Base-by-base conservation (phyloP, 2,329 filamentous ascomycete genomes). In the Trichoderma oligosporum region DNA sequence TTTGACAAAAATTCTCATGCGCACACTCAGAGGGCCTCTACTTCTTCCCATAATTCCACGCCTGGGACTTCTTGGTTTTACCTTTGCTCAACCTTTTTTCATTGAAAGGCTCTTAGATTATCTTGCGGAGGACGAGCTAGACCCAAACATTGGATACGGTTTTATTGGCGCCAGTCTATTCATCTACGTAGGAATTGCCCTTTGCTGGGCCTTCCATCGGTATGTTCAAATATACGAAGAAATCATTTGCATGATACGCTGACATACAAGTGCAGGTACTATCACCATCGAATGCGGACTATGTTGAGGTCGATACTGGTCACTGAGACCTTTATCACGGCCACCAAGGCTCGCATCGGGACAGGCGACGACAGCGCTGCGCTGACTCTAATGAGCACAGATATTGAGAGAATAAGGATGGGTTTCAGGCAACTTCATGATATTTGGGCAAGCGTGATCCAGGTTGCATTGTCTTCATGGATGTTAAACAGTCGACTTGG, bases 351-450 rank as follows among this genome's bases (percentile, higher is more conserved):
- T n/a, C 67, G 68, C 5, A 56, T 71, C 4, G 67, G 66, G 0
- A 62, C 66, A 0, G 65, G 70, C 4, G 71, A 74, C 36, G 71
- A 76, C 11, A 68, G 71, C 3, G 72, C 74, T 0, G 70, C 75
- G 0, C 60, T 79, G 45, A 78, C 77, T 0, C 67, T 79, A 4
- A 80, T 80, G 76, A 76, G 71, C 57, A 71, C 74, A 4, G 78
- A 80, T 45, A 67, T 79, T 9, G 77, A 78, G 57, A 68, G 72
- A 5, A 71, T 79, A 4, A 63, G 68, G 1, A 45, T 62, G 0
- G 76, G 73, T 0, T 66, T 71, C 4, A 56, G 63, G 4, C 62
- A 56, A 1, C 54, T 76, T 35, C 78, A 78, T 44, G 72, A 77
- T 25, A 57, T 73, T 3, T 77, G 75, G 76, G 72, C 69, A 0